Conservation (phyloP, 106 monocot species). For the Alisma plantagoaquatica region DNA sequence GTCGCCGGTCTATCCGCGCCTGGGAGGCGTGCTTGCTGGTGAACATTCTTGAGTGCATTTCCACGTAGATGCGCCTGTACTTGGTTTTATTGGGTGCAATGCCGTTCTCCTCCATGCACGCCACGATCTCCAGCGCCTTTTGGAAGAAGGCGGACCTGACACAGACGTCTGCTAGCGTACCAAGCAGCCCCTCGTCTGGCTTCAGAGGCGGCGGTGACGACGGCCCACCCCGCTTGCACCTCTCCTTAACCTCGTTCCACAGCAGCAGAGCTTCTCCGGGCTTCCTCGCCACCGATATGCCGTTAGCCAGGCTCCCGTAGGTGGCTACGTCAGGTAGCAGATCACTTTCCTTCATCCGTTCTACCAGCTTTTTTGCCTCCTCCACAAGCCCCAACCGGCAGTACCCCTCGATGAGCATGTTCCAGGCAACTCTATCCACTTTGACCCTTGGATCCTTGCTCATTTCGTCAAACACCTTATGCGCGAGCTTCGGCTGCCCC, state of each 20-base stretch:
- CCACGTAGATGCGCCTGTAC: slow-evolving; percentile 88
- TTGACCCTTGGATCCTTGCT: slow-evolving; percentile 55
- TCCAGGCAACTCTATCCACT: slow-evolving; percentile 68
- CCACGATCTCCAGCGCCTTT: slow-evolving; percentile 91
- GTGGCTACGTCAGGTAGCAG: slow-evolving; percentile 65
- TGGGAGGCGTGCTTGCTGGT: slow-evolving; percentile 90
- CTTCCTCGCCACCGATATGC: slow-evolving; percentile 60
- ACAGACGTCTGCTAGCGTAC: slow-evolving; percentile 72
- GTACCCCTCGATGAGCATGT: slow-evolving; percentile 81
- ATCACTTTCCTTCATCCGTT: slow-evolving; percentile 71
- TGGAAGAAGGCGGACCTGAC: slow-evolving; percentile 80
- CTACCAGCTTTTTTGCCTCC: slow-evolving; percentile 59
- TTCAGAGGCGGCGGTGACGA: slow-evolving; percentile 39
- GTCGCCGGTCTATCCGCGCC: slow-evolving; percentile 77
- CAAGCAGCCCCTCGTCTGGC: slow-evolving; percentile 80
- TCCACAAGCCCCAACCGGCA: slow-evolving; percentile 62
- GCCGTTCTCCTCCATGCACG: slow-evolving; percentile 91
- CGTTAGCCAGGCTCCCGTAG: slow-evolving; percentile 84
- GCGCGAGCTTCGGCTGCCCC: slow-evolving; percentile 67
- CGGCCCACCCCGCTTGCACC: slow-evolving; percentile 25
- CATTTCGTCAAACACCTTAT: slow-evolving; percentile 97
- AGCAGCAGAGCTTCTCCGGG: slow-evolving; percentile 83
- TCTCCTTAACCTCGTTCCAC: slow-evolving; percentile 91
- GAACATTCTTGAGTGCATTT: slow-evolving; percentile 97
- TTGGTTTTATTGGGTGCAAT: slow-evolving; percentile 84